Percentiles rank a stretch among this genome's conserved stretches.
These are phyloP conservation scores for Pseudoscleropodium purum DNA, from an alignment of 225 moss, liverwort and hornwort genomes.

Conservation along the genomic window DNA sequence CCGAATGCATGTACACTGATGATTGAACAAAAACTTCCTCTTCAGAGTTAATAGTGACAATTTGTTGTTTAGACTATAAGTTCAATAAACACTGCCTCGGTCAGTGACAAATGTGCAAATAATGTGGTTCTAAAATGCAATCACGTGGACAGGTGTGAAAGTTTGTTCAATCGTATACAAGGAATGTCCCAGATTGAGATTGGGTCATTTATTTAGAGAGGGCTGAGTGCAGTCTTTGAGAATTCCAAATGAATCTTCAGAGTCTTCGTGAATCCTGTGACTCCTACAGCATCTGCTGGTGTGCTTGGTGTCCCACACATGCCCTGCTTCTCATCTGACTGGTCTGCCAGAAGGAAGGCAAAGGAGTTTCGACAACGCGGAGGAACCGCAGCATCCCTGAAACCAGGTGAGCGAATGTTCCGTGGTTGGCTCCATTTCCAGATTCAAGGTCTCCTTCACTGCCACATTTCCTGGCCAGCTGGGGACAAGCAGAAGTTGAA, in stretches of 20 bases:
- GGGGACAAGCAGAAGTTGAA: background rate
- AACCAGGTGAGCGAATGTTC: background rate
- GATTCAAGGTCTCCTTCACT: background rate
- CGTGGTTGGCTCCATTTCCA: background rate
- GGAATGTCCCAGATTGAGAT: background rate
- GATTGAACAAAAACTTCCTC: background rate
- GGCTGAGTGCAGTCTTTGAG: background rate
- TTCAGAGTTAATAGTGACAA: background rate
- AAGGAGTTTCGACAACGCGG: background rate
- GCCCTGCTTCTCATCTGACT: background rate
- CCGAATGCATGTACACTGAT: background rate
- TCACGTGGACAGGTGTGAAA: background rate
- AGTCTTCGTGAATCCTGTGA: background rate
- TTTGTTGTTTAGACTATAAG: background rate
- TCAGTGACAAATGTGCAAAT: background rate
- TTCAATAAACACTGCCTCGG: background rate
- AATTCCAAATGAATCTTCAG: background rate
- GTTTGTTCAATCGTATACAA: background rate
- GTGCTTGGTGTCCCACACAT: background rate
- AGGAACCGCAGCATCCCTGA: background rate
- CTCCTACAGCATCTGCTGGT: background rate
- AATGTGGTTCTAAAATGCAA: background rate
- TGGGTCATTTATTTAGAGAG: no score
- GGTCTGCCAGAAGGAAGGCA: conserved; percentile 1
- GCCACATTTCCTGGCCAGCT: background rate